Percentiles rank a stretch among this genome's conserved stretches.
phyloP scores from a whole-genome alignment of 768 basidiomycete genomes.

The Scleroderma bovista region DNA sequence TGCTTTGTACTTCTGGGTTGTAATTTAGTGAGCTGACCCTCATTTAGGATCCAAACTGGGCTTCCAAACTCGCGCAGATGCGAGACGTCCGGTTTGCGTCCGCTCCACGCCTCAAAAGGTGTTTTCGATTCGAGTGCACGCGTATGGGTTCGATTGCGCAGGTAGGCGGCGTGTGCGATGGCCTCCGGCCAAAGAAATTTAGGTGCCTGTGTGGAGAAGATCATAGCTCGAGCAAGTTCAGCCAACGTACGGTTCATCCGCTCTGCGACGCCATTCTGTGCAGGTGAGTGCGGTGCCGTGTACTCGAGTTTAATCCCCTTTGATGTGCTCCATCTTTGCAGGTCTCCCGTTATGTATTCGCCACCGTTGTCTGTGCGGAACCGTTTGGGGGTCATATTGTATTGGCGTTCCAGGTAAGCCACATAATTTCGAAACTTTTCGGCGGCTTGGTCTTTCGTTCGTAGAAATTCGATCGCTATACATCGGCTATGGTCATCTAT shows the following conservation, averaged over 20 bases:
- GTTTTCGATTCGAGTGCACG: not conserved
- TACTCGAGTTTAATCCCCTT: conserved; percentile 25
- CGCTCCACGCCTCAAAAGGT: not conserved
- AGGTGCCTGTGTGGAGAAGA: not conserved
- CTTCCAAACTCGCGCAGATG: not conserved
- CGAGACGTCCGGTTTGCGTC: not conserved
- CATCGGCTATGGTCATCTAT: conserved; percentile 10
- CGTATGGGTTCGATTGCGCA: conserved; percentile 16
- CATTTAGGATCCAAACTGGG: not conserved
- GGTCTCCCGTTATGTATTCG: conserved; percentile 8
- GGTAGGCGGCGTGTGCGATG: conserved; percentile 20
- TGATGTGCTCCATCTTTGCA: conserved; percentile 15
- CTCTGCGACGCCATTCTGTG: conserved; percentile 34
- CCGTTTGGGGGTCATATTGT: not conserved
- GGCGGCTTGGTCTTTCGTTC: conserved; percentile 13
- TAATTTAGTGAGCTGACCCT: not conserved
- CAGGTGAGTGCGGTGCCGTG: conserved; percentile 31
- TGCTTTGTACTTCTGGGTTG: not conserved
- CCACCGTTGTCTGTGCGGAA: conserved; percentile 22
- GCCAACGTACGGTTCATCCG: conserved; percentile 28
- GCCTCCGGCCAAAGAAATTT: not conserved
- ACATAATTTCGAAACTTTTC: conserved; percentile 5
- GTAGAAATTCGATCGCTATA: conserved; percentile 12
- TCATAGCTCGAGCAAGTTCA: conserved; percentile 17
- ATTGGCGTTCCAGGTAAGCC: conserved; percentile 8